Conservation (phyloP, 2,329 filamentous ascomycete species). For the Xylaria sp. region DNA sequence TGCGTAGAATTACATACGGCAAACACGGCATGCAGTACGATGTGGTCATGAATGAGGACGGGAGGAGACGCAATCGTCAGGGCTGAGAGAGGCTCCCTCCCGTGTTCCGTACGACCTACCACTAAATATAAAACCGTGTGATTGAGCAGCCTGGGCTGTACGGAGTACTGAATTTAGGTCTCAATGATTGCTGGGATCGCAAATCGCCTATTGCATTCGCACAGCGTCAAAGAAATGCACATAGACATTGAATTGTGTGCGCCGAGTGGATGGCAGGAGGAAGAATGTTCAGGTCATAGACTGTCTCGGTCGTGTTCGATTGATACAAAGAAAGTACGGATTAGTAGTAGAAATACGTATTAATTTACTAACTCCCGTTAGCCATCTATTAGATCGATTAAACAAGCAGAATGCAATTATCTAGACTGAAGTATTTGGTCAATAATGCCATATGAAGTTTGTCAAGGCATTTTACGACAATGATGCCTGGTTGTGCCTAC, state of each 20-base stretch:
- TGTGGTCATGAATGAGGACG: neutral
- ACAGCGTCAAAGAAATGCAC: neutral
- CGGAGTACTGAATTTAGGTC: neutral
- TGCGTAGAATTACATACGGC: neutral
- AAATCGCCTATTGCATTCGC: slow-evolving; percentile 3
- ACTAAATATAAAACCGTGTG: neutral
- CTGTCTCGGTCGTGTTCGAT: too few relatives aligned
- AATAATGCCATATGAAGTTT: neutral
- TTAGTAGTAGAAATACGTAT: too few relatives aligned
- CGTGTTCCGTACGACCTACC: neutral
- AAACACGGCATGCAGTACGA: neutral
- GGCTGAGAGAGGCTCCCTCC: slow-evolving; percentile 4
- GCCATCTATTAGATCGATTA: neutral
- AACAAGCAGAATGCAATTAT: neutral
- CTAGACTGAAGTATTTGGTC: neutral
- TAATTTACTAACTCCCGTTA: too few relatives aligned
- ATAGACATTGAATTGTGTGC: too few relatives aligned
- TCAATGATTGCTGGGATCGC: neutral
- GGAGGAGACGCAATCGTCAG: neutral
- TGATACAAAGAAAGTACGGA: too few relatives aligned
- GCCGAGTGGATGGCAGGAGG: too few relatives aligned
- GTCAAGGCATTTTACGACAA: neutral
- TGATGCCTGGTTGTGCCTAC: neutral
- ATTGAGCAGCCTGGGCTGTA: neutral
- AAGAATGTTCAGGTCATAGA: too few relatives aligned